Evolutionary conservation across 768 basidiomycete genomes (phyloP).

Genomic region (Tulasnella calospora): DNA sequence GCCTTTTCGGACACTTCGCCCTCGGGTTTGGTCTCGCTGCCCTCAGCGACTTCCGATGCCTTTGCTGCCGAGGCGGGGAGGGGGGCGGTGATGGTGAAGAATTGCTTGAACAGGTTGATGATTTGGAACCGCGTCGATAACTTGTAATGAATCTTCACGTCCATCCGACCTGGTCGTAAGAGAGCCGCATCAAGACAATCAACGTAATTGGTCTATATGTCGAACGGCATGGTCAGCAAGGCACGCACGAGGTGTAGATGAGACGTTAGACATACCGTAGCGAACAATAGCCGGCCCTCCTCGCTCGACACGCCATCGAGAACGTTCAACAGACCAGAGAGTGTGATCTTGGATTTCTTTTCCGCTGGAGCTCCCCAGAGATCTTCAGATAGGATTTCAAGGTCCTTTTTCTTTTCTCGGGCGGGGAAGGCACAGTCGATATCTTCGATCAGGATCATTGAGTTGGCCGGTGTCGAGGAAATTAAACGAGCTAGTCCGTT

Average conservation of each 20-base stretch:
- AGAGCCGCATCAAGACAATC: slow-evolving; percentile 53
- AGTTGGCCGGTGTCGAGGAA: slow-evolving; percentile 47
- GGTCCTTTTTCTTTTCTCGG: slow-evolving; percentile 36
- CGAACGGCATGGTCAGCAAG: neutral
- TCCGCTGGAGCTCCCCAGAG: slow-evolving; percentile 24
- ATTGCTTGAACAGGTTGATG: slow-evolving; percentile 47
- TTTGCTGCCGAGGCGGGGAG: neutral
- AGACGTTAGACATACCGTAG: slow-evolving; percentile 50
- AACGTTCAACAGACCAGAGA: slow-evolving; percentile 55
- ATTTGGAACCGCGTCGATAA: slow-evolving; percentile 48
- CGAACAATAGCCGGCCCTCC: slow-evolving; percentile 58
- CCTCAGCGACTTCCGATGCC: neutral
- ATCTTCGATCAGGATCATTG: slow-evolving; percentile 56
- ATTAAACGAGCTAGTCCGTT: slow-evolving; percentile 45
- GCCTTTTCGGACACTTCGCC: slow-evolving; percentile 1
- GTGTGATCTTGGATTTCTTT: slow-evolving; percentile 42
- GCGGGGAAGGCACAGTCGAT: slow-evolving; percentile 57
- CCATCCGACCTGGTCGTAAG: slow-evolving; percentile 55
- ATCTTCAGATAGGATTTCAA: neutral
- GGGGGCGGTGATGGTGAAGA: slow-evolving; percentile 35
- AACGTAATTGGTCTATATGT: slow-evolving; percentile 48
- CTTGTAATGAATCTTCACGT: slow-evolving; percentile 51
- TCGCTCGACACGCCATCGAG: slow-evolving; percentile 57
- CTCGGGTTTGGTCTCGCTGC: neutral
- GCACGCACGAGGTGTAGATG: neutral